Percentiles rank a stretch among this genome's conserved stretches.
These are phyloP conservation scores for Botrytis fragariae DNA, from an alignment of 2,329 filamentous ascomycete genomes.

Conservation along the genomic window DNA sequence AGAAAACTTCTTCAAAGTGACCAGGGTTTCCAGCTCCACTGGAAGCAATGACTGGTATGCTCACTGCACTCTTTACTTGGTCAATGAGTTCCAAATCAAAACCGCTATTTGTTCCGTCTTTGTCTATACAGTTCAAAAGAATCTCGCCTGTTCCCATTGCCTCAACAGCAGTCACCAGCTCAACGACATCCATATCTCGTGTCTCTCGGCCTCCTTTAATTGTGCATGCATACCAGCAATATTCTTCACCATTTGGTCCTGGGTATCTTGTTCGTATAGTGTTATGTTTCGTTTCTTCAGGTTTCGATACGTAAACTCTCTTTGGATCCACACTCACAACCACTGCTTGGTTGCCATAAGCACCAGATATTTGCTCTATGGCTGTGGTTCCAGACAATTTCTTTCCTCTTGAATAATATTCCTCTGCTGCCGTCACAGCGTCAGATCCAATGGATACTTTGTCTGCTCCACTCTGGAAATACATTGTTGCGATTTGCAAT, in stretches of 20 bases:
- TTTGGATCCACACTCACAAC: conserved; percentile 95
- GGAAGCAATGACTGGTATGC: conserved; percentile 91
- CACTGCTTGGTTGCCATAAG: conserved; percentile 95
- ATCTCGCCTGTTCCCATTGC: conserved; percentile 96
- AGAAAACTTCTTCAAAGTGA: conserved; percentile 91
- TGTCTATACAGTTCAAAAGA: conserved; percentile 95
- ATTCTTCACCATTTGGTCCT: conserved; percentile 72
- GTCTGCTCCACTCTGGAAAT: conserved; percentile 95
- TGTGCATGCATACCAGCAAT: conserved; percentile 97
- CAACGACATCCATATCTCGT: conserved; percentile 87
- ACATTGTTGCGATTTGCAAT: conserved; percentile 90
- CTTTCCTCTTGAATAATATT: conserved; percentile 72
- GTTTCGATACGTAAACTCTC: conserved; percentile 73
- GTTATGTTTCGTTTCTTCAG: conserved; percentile 68
- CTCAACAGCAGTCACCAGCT: conserved; percentile 85
- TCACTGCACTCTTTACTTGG: conserved; percentile 82
- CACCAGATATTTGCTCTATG: conserved; percentile 90
- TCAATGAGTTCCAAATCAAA: conserved; percentile 91
- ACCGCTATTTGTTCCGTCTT: conserved; percentile 88
- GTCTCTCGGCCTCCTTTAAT: conserved; percentile 93
- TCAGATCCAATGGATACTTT: conserved; percentile 97
- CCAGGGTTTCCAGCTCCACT: conserved; percentile 84
- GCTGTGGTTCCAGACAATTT: conserved; percentile 77
- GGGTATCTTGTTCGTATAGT: conserved; percentile 68
- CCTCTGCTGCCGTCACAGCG: conserved; percentile 87